phyloP scores from a whole-genome alignment of 2,329 filamentous ascomycete genomes.

The Stachybotrys chartarum region DNA sequence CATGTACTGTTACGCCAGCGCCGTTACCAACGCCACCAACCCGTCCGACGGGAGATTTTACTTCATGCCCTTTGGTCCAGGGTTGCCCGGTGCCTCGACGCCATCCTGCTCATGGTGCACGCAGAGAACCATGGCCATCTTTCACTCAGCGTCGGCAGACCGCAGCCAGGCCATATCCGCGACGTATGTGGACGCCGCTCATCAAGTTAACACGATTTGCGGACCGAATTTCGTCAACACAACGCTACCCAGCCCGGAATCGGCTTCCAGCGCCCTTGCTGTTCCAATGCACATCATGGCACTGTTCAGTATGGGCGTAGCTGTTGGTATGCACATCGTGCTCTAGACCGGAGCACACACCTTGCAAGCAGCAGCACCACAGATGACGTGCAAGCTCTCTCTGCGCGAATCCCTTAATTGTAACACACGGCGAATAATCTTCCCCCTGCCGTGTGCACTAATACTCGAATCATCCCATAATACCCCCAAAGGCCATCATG shows the following conservation, averaged over 20 bases:
- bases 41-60: conserved; percentile 75
- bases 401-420: too few relatives aligned
- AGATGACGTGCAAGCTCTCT: too few relatives aligned
- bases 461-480: too few relatives aligned
- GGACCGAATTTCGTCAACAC: conserved; percentile 51
- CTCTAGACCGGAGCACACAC: too few relatives aligned
- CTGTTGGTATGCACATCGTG: too few relatives aligned
- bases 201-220: conserved; percentile 62
- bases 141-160: conserved; percentile 61
- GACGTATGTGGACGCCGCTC: conserved; percentile 66
- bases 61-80: conserved; percentile 71
- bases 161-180: conserved; percentile 56
- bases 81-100: conserved; percentile 57
- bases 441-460: too few relatives aligned
- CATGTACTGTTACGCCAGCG: conserved; percentile 76
- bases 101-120: conserved; percentile 74
- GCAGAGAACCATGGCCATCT: conserved; percentile 74
- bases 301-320: too few relatives aligned
- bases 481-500: too few relatives aligned
- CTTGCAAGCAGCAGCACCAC: too few relatives aligned
- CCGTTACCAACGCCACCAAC: conserved; percentile 67
- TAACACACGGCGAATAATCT: too few relatives aligned
- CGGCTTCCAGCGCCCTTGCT: neutral
- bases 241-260: conserved; percentile 35
- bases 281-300: too few relatives aligned